A percentile compares a stretch with the other conserved stretches of the same genome.
These are phyloP conservation scores for Boletus rex-veris DNA, from an alignment of 768 basidiomycete genomes.

Conservation along the genomic window DNA sequence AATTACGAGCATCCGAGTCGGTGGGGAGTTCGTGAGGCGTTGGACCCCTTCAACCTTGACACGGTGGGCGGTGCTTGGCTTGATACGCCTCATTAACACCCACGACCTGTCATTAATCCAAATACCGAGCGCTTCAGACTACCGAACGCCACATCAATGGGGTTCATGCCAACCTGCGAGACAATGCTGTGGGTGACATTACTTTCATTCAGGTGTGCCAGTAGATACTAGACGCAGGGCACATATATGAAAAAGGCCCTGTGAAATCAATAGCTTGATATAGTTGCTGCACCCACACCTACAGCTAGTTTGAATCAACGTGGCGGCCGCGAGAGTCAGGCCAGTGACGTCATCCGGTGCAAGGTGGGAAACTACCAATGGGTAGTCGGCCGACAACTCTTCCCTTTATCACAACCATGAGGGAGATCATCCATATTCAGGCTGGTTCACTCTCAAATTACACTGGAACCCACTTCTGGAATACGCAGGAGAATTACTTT, in stretches of 20 bases:
- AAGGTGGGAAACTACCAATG: too few relatives aligned
- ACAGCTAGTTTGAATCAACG: neutral
- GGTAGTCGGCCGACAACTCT: neutral
- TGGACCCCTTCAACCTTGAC: neutral
- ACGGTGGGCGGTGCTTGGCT: neutral
- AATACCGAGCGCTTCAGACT: neutral
- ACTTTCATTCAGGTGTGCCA: conserved; percentile 3
- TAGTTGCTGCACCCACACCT: neutral
- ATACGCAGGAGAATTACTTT: conserved; percentile 71
- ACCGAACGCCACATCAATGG: neutral
- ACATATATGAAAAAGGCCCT: neutral
- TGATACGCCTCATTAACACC: neutral
- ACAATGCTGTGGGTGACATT: neutral
- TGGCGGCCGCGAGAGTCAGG: neutral
- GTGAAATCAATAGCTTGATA: conserved; percentile 6
- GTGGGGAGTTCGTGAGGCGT: neutral
- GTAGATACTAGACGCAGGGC: neutral
- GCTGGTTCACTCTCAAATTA: conserved; percentile 67
- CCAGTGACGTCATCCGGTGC: too few relatives aligned
- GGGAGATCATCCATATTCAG: conserved; percentile 77
- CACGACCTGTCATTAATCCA: neutral
- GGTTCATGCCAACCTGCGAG: neutral
- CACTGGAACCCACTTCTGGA: conserved; percentile 78
- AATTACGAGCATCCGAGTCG: neutral
- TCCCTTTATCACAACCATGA: conserved; percentile 41